Evolutionary conservation across 176 grass and related monocot species (phyloP), one percentile per base, ranked within the genome.

Genomic region (Microstegium vimineum): DNA sequence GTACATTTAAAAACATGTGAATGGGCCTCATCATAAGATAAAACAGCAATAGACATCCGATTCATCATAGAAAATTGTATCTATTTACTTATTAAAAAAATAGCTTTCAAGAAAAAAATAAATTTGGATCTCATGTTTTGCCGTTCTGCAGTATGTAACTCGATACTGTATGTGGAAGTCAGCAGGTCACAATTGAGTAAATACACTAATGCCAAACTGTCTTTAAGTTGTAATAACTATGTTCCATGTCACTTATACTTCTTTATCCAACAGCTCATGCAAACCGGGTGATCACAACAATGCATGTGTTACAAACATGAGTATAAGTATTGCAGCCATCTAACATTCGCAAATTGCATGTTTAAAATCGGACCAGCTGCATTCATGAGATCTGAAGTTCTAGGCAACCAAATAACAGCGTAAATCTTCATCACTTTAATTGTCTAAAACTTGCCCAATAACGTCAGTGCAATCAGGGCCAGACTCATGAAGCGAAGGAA

Each of bases 401-500:
- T 45, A 64, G 30, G 79, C 62, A 71, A 46, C 36, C 57, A 56
- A 66, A 8, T 37, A 60, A 60, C 25, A 77, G 10, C 61, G 2
- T 22, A 71, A 31, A 26, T 56, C 2, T 79, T 34, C 42, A 15
- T 42, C 41, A 26, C 22, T 40, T 83, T 46, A 79, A 66, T 66
- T 43, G 2, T 18, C 34, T 54, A 38, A 83, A 78, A 49, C 25
- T 78, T 66, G 54, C 33, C 47, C 36, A 79, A 60, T 30, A 61
- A 2, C 10, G 36, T 18, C 45, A 71, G 37, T 18, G 61, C 30
- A 62, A 65, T 26, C 23, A 42, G 18, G 32, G 13, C n/a, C 18
- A 13, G 81, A 74, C 46, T 46, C 47, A n/a, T 60, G 23, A 77
- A 89, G 25, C 66, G 8, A 77, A 89, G 14, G 71, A 63, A 63